Evolutionary conservation across 2,329 filamentous ascomycete genomes (phyloP).

Genomic region (Aspergillus pseudonomiae): DNA sequence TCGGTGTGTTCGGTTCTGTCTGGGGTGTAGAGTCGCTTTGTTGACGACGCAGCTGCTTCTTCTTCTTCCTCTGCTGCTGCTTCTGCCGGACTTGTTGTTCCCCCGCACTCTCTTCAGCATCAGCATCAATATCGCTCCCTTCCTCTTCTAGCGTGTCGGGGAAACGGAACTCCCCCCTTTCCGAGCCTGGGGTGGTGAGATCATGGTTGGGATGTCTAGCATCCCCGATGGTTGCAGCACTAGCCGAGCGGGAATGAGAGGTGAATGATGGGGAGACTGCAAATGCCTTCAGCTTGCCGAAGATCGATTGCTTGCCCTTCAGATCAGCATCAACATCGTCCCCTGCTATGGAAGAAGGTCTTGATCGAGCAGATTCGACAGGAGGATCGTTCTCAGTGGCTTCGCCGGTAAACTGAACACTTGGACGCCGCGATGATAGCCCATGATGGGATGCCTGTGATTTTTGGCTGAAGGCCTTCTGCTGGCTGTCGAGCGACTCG

Average conservation of each 20-base stretch:
- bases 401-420: constrained; percentile 73
- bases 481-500: constrained; percentile 27
- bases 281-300: constrained; percentile 77
- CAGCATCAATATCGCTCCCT: constrained; percentile 73
- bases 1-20: constrained; percentile 70
- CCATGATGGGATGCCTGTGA: constrained; percentile 29
- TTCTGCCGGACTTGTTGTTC: constrained; percentile 62
- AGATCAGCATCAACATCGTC: constrained; percentile 62
- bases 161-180: constrained; percentile 54
- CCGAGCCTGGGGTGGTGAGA: constrained; percentile 50
- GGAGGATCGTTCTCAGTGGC: constrained; percentile 55
- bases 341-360: constrained; percentile 65
- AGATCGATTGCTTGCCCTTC: constrained; percentile 67
- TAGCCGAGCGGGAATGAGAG: constrained; percentile 54
- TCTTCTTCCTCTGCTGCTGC: constrained; percentile 63
- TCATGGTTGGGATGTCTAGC: constrained; percentile 42
- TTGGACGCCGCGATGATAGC: constrained; percentile 56
- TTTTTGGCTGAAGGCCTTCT: constrained; percentile 25
- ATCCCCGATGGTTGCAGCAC: constrained; percentile 49
- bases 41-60: constrained; percentile 52
- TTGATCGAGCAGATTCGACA: constrained; percentile 55
- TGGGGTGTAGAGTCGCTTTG: constrained; percentile 58
- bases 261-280: constrained; percentile 58
- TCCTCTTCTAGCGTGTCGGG: constrained; percentile 59
- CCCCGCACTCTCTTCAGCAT: constrained; percentile 84